Base-by-base conservation (phyloP, 2,329 filamentous ascomycete genomes). In the Aureobasidium mangrovei region DNA sequence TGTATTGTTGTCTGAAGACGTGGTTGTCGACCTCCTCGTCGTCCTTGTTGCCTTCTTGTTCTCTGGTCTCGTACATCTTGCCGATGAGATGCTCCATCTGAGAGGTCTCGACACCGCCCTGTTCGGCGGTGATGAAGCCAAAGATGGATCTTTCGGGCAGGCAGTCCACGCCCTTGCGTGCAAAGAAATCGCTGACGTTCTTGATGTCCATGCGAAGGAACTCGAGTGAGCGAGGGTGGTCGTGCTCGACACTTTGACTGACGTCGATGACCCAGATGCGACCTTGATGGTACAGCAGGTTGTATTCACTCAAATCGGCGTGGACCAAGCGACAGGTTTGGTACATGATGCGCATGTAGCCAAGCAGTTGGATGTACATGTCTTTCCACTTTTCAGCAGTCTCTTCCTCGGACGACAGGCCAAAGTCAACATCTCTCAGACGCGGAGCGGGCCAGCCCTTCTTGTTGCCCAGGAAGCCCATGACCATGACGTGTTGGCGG, bases 171-270 rank as follows among this genome's bases (percentile, higher is more conserved):
- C 85, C 86, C 68, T 95, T 85, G 24, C 87, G 80, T 31, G 83
- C 78, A 80, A 97, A 98, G 72, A 95, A 98, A 69, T 95, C 89
- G 26, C 83, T 86, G 1, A 95, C 83, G 66, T 98, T 98, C 77
- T 96, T 97, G 71, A 98, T 90, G 67, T 98, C 93, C 91, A 96
- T 97, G 33, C 93, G 84, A 63, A 98, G 71, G 67, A 98, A 98
- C 67, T 97, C 91, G 31, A 95, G 77, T 2, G 88, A 91, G 56
- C 88, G 81, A 0, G 93, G 93, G 69, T 98, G 93, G 63, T 97
- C 91, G 62, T 94, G 91, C 74, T 97, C 94, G 24, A 98, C 93
- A 65, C 87, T 93, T 73, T 98, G 93, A 54, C 89, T 95, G 41
- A 98, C 93, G 70, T 98, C 93, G 69, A 98, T 98, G 64, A 98